Base-by-base conservation (phyloP, 768 basidiomycete species). In the Daedaleopsis nitida region DNA sequence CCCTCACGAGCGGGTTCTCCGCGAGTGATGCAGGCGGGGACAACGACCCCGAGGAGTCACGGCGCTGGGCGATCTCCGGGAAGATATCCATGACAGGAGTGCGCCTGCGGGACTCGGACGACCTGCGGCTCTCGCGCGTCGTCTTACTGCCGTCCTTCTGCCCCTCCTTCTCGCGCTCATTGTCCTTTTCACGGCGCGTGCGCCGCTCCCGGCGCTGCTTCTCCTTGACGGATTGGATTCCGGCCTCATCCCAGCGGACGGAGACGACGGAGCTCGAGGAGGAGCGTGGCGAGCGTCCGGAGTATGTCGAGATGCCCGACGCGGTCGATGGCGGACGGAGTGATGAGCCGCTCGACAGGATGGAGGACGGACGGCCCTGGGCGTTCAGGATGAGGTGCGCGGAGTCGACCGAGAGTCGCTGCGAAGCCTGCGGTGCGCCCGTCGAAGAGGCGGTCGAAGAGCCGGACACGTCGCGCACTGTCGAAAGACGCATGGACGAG, bases 61-160 rank as follows among this genome's bases (percentile, higher is more conserved):
- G 65, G 44, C 58, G 58, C 17, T 58, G 52, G 9, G 34, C 49
- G 5, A 65, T 62, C 21, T 81, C 80, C 0, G 86, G 83, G 74
- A 91, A 91, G 44, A 92, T 77, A 35, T 85, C 82, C 11, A 76
- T 74, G 34, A 91, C 68, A 0, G 84, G 77, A 9, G 81, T 83
- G 60, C 87, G 75, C 66, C 76, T 79, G 64, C 84, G 76, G 21
- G 78, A 82, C 62, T 88, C 88, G 8, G 75, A 75, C 5, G 74
- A 77, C 44, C 77, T 73, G 52, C 77, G 76, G 58, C 81, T 83
- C 68, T 81, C 82, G 19, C 53, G 47, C 34, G 75, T 77, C 11
- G 75, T 64, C 66, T 64, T 67, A 63, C 66, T 67, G 39, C 55
- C 43, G 52, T 54, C 64, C 65, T 66, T 73, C 44, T 17, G 58